Evolutionary conservation across 495 filamentous ascomycete genomes (phyloP), one percentile per base, ranked within the genome.

Genomic region (Aspergillus ostianus): DNA sequence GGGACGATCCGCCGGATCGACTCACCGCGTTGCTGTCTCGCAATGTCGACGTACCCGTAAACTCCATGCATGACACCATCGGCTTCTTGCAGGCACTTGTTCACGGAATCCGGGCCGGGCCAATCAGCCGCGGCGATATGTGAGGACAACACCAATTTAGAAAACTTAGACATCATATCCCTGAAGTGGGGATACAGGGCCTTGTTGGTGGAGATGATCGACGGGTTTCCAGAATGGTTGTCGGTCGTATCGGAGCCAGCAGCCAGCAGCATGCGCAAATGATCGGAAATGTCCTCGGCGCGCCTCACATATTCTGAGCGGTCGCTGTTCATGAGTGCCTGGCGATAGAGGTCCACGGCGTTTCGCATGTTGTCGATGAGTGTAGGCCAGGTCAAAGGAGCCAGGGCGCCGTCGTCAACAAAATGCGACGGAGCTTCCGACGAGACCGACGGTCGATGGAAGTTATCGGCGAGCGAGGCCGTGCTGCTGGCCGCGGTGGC

Each of bases 131-230:
- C 90, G 41, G 94, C 94, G 68, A 98, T 96, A 71, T 98, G 94
- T n/a, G 94, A 97, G 20, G 93, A 98, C 36, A 98, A 84, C 21
- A 98, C 95, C 44, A 98, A 80, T 72, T 98, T 98, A 44, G 95
- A 98, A 74, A 98, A 98, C 64, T 94, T 90, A 6, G 94, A 98
- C 94, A 98, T 98, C 89, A 97, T 97, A 69, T 97, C 95, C 53
- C 95, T 85, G 74, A 97, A 98, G 76, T 98, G 92, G 29, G 95
- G 94, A 67, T 98, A 97, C 47, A 98, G 79, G 2, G 90, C 87
- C 74, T 96, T 96, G 74, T 98, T 98, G 8, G 92, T 93, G 8
- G 91, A 94, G 55, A 98, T 98, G 69, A 98, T 97, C n/a, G 94
- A 98, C 29, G 95, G 94, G 62, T 97, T 94, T 48, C 95, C 95